Evolutionary conservation across 2,329 filamentous ascomycete species (phyloP).

Genomic region (Colletotrichum nymphaeae): DNA sequence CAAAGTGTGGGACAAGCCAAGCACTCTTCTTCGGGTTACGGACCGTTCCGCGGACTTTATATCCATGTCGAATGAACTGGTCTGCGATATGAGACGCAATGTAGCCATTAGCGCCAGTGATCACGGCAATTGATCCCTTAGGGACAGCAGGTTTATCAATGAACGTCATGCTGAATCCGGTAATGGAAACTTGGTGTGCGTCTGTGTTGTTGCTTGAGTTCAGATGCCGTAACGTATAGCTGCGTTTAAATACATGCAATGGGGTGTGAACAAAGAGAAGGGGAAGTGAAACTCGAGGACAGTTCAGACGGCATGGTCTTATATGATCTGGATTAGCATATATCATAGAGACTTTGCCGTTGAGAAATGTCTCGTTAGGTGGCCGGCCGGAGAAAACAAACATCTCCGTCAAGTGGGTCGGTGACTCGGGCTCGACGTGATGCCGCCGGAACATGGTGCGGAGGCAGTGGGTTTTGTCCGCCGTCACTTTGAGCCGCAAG

Average conservation of each 20-base stretch:
- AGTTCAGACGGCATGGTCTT: no score
- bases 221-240: background rate
- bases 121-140: conserved; percentile 48
- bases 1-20: conserved; percentile 45
- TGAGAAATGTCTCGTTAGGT: background rate
- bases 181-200: background rate
- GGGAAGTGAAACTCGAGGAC: background rate
- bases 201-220: background rate
- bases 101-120: conserved; percentile 56
- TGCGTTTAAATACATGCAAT: no score
- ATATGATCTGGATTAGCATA: background rate
- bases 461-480: conserved; percentile 19
- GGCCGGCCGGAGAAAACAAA: background rate
- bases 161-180: background rate
- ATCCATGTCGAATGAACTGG: conserved; percentile 51
- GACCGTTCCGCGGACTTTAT: conserved; percentile 57
- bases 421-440: conserved; percentile 21
- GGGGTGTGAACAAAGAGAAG: background rate
- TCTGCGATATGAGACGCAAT: conserved; percentile 54
- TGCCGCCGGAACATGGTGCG: conserved; percentile 14
- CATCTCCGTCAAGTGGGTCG: conserved; percentile 17
- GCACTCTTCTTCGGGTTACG: conserved; percentile 47
- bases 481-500: background rate
- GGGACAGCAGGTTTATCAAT: conserved; percentile 37
- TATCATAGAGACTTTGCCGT: background rate